Base-by-base conservation (phyloP, 495 filamentous ascomycete genomes). In the Podospora pseudocomata region DNA sequence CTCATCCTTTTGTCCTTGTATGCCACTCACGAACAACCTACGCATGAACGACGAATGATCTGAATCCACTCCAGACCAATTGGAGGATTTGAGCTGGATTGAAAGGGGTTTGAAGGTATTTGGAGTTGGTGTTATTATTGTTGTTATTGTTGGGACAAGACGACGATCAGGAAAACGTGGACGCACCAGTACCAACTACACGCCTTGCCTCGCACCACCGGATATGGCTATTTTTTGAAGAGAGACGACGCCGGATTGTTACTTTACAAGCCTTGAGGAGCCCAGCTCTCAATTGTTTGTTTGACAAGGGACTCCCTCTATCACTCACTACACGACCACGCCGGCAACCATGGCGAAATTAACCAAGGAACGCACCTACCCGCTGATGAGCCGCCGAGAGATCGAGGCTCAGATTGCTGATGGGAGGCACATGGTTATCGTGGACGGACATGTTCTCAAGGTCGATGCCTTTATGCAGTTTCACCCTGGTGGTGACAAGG, bases 401-500 rank as follows among this genome's bases (percentile, higher is more conserved):
- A 87, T 99, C 67, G 95, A 98, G 78, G 88, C 85, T 4, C 78
- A 95, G 71, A 96, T 99, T 76, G 91, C 95, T 5, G 89, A 93
- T 60, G 95, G 93, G n/a, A 85, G 87, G 64, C 84, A 84, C 64
- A 84, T 99, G 53, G 85, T 97, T 64, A 93, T 99, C 61, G 83
- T 92, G 62, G 89, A 97, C 67, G 82, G 86, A 63, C 86, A 89
- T 74, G 94, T 97, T 5, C 79, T 98, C 66, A 95, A 92, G 80
- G 88, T 91, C 2, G 94, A 99, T 78, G 84, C 90, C 32, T 99
- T 91, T 91, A 82, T 94, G 39, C 85, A 86, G 63, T 98, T 88
- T 74, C 95, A 99, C 74, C 95, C 95, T 18, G 95, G 95, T 65
- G 95, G 95, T 60, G 91, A 94, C 72, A 96, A 92, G 79, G 86